These are phyloP conservation scores for Fusarium luffae DNA, from an alignment of 2,329 filamentous ascomycete species.

Conservation along the genomic window DNA sequence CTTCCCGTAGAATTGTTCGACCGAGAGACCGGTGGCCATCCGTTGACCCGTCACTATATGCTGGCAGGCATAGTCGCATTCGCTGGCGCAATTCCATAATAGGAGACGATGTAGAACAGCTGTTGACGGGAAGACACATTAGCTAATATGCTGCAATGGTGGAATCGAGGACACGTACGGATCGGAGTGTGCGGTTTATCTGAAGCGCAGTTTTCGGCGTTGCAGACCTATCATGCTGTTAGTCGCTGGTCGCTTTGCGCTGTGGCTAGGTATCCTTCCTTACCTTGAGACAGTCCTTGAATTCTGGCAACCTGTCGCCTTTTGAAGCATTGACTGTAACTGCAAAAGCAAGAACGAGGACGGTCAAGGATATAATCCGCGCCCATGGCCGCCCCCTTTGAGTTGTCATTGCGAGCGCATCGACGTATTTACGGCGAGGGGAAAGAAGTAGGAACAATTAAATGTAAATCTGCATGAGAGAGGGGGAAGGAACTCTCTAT, in stretches of 20 bases:
- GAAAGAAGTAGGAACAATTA: neutral
- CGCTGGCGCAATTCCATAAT: conserved; percentile 89
- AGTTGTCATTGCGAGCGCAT: conserved; percentile 50
- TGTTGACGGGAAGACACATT: conserved; percentile 53
- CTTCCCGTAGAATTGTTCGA: conserved; percentile 97
- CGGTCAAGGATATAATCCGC: conserved; percentile 48
- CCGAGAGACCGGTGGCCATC: conserved; percentile 69
- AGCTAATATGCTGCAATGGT: conserved; percentile 15
- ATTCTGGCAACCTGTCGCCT: conserved; percentile 88
- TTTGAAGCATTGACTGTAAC: conserved; percentile 72
- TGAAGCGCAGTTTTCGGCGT: conserved; percentile 79
- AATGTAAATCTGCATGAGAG: conserved; percentile 22
- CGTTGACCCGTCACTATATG: conserved; percentile 85
- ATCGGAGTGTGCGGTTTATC: conserved; percentile 70
- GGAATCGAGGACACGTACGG: conserved; percentile 65
- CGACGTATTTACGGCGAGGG: conserved; percentile 29
- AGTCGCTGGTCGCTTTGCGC: conserved; percentile 15
- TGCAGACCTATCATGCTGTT: conserved; percentile 74
- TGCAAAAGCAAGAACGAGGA: conserved; percentile 56
- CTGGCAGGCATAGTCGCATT: conserved; percentile 99
- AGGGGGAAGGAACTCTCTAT: conserved; percentile 1
- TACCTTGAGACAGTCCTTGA: conserved; percentile 86
- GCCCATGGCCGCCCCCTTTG: conserved; percentile 50
- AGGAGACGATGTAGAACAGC: conserved; percentile 87
- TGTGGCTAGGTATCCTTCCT: conserved; percentile 16